Percentiles rank a stretch among this genome's conserved stretches.
phyloP scores from a whole-genome alignment of 805 yeast species.

The Barnettozyma salicaria region DNA sequence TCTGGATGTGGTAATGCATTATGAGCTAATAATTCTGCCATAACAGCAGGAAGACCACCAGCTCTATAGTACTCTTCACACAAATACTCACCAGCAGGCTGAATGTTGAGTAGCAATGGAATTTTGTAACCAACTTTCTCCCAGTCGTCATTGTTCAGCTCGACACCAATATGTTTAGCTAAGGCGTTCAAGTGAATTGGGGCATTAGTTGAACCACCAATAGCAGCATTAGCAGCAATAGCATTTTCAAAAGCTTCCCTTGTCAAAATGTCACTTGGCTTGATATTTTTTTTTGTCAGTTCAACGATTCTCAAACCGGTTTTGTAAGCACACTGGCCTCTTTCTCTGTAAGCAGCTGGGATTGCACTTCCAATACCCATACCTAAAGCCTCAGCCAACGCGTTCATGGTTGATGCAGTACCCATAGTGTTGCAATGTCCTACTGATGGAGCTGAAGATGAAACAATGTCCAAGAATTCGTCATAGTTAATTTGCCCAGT shows the following conservation, averaged over 20 bases:
- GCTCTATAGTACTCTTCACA: conserved; percentile 1
- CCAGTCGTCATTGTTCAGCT: background rate
- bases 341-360: conserved; percentile 1
- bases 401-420: conserved; percentile 1
- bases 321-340: background rate
- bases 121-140: background rate
- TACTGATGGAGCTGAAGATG: background rate
- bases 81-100: background rate
- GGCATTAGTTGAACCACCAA: background rate
- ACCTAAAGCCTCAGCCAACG: background rate
- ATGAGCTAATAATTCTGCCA: background rate
- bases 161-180: conserved; percentile 1
- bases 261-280: background rate
- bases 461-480: background rate
- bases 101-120: background rate
- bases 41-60: background rate
- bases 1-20: background rate
- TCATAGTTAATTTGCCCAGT: background rate
- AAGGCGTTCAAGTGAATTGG: background rate
- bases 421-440: conserved; percentile 1
- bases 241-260: conserved; percentile 1
- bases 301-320: background rate
- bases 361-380: background rate
- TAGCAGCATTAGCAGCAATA: background rate
- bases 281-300: background rate